Percentiles rank a stretch among this genome's conserved stretches.
Evolutionary conservation across 192 early-diverging fungal genomes (phyloP).

Genomic region (Coemansia asiatica): DNA sequence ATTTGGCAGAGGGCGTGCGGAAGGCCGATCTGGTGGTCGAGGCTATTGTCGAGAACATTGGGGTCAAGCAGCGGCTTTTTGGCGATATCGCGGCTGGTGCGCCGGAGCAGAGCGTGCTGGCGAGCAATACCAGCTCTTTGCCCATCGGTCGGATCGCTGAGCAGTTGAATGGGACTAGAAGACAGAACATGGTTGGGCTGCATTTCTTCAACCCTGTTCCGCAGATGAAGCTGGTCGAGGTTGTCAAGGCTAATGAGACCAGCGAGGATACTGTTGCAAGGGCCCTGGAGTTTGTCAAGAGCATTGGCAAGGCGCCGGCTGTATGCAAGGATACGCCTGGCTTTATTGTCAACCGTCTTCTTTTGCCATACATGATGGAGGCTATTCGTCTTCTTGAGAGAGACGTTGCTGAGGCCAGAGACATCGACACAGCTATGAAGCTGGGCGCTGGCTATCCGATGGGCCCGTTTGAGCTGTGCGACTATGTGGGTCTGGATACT

Average conservation of each 20-base stretch:
- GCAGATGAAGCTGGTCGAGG: conserved; percentile 97
- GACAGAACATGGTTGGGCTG: conserved; percentile 73
- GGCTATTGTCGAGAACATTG: conserved; percentile 94
- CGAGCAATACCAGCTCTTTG: conserved; percentile 91
- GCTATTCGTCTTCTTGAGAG: conserved; percentile 89
- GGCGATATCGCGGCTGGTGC: conserved; percentile 68
- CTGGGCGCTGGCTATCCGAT: conserved; percentile 13
- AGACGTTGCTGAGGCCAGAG: conserved; percentile 77
- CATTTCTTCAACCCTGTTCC: conserved; percentile 99
- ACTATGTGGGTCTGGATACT: conserved; percentile 88
- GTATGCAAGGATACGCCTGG: conserved; percentile 97
- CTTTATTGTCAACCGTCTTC: conserved; percentile 94
- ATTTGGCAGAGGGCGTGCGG: conserved; percentile 61
- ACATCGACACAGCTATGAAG: conserved; percentile 79
- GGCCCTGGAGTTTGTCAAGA: conserved; percentile 68
- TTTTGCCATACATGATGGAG: conserved; percentile 97
- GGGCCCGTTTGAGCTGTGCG: conserved; percentile 45
- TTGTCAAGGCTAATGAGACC: conserved; percentile 72
- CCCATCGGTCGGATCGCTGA: conserved; percentile 82
- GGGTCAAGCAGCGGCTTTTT: conserved; percentile 84
- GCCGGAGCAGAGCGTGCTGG: conserved; percentile 73
- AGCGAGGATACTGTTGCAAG: conserved; percentile 62
- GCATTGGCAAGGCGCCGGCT: conserved; percentile 85
- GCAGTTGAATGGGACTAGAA: conserved; percentile 54
- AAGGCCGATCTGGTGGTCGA: conserved; percentile 85